Evolutionary conservation across 2,329 filamentous ascomycete species (phyloP), one percentile per base, ranked within the genome.

Genomic region (Onygenales sp.): DNA sequence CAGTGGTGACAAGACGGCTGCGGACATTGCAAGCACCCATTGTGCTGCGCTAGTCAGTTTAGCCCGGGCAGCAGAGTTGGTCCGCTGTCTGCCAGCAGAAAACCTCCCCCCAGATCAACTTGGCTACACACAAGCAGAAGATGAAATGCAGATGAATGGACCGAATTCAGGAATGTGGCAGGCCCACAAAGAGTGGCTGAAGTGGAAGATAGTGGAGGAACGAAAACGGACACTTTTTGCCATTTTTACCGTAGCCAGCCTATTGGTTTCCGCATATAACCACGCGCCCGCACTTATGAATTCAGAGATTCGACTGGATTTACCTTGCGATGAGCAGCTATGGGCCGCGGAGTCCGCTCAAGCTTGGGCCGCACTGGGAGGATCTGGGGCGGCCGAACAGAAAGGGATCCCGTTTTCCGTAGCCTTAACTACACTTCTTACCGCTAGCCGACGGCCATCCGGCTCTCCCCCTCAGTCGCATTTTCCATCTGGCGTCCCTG

Each of bases 261-360:
- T 97, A 44, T 76, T 95, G 11, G 90, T 95, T 13, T 89, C 89
- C 2, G 89, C 90, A 2, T 96, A 96, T 73, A 96, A 96, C 67
- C 89, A 95, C 66, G 82, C 88, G 1, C 93, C 92, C 6, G 86
- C 89, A 1, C 78, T 98, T 62, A 90, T 92, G 44, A 97, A 97
- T 67, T 96, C 92, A 0, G 92, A 98, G 68, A 91, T 97, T 51
- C 78, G 84, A 52, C 78, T 96, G 31, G 88, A 95, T 63, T 76
- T 97, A 14, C 93, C 93, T 2, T 96, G 91, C 61, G 90, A 95
- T 65, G 93, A 98, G 68, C 87, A 94, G 55, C 83, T 95, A 48
- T 97, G 90, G 78, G 79, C 85, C 6, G 90, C 89, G 1, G 86
- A 94, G 58, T 89, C 81, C 39, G 84, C 87, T n/a, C 80, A 85